These are phyloP conservation scores for Boletellus sp. DNA, from an alignment of 768 basidiomycete species.

Conservation along the genomic window DNA sequence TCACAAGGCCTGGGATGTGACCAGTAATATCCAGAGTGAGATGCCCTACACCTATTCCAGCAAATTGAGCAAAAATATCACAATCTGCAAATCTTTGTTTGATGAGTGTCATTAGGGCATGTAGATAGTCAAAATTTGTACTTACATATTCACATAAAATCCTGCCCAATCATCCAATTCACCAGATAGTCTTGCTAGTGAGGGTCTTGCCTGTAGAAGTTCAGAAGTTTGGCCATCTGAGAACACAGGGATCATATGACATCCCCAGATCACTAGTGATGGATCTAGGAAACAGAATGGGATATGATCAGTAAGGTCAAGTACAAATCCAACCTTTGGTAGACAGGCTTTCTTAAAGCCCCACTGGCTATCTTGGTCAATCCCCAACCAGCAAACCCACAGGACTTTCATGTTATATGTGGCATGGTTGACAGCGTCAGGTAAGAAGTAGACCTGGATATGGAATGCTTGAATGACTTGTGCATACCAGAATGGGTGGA, in stretches of 20 bases:
- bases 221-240: not conserved
- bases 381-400: constrained; percentile 24
- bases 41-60: constrained; percentile 1
- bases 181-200: not conserved
- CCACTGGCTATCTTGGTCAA: not conserved
- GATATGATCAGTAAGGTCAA: not conserved
- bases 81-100: not conserved
- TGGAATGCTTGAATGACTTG: constrained; percentile 14
- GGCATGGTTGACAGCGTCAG: not conserved
- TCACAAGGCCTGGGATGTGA: no score
- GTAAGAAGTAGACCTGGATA: not conserved
- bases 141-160: constrained; percentile 8
- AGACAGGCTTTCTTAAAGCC: constrained; percentile 11
- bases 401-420: constrained; percentile 14
- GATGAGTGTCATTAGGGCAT: not conserved
- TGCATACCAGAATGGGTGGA: constrained; percentile 25
- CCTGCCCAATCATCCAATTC: not conserved
- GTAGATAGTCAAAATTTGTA: not conserved
- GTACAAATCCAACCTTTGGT: constrained; percentile 16
- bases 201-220: not conserved
- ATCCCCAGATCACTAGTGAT: not conserved
- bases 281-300: constrained; percentile 3
- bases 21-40: no score
- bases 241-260: constrained; percentile 1
- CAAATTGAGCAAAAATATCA: constrained; percentile 1